A percentile compares a stretch with the other conserved stretches of the same genome.
Evolutionary conservation across 2,329 filamentous ascomycete genomes (phyloP).

Genomic region (Fusarium sp.): DNA sequence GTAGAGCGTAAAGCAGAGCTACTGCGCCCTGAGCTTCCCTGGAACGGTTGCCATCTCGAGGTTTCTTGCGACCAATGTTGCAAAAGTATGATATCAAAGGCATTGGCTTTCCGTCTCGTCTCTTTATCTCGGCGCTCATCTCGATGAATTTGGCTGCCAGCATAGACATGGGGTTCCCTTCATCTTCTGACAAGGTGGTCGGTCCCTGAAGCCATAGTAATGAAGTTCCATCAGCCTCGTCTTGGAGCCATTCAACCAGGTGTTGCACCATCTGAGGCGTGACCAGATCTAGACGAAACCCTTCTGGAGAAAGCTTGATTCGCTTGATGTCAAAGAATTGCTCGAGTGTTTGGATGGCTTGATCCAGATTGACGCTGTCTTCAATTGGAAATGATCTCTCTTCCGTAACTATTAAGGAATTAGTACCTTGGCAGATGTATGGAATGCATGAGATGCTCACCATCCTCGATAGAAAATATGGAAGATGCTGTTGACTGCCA

Average conservation of each 20-base stretch:
- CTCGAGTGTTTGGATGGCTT: neutral
- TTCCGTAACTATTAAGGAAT: neutral
- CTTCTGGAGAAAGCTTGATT: neutral
- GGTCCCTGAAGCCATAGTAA: constrained; percentile 1
- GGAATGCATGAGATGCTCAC: neutral
- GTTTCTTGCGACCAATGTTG: neutral
- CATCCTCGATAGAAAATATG: neutral
- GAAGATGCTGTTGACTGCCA: neutral
- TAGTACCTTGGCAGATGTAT: neutral
- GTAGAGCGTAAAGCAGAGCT: neutral
- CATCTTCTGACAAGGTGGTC: neutral
- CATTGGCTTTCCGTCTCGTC: neutral
- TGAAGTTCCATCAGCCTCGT: neutral
- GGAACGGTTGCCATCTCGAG: neutral
- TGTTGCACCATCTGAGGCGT: neutral
- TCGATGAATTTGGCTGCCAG: neutral
- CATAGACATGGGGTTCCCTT: neutral
- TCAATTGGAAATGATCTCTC: neutral
- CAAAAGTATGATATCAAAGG: constrained; percentile 4
- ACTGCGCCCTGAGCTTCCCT: constrained; percentile 1
- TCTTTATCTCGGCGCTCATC: neutral
- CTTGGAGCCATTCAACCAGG: constrained; percentile 10
- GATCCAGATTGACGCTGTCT: neutral
- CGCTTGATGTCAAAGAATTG: neutral
- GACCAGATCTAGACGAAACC: neutral